Base-by-base conservation (phyloP, 768 basidiomycete species). In the Phaffia tasmanica region DNA sequence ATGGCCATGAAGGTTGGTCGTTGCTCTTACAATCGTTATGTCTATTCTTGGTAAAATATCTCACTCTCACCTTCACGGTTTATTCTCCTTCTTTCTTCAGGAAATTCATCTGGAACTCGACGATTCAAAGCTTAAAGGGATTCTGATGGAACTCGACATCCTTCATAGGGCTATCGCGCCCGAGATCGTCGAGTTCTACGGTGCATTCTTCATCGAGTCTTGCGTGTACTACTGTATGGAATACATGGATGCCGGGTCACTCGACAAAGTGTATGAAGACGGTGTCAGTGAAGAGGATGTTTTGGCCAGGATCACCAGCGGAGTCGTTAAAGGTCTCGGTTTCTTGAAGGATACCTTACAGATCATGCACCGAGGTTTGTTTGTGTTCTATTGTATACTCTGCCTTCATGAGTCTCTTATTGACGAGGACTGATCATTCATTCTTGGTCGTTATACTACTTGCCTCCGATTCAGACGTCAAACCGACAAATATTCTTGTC, bases 171-270 rank as follows among this genome's bases (percentile, higher is more conserved):
- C 93, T 3, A 82, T 86, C 54, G 85, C 87, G 11, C 88, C 87
- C 2, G 85, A 89, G 73, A 98, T 98, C 71, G 89, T 99, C 73
- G 95, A 98, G 69, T 99, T 99, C 72, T 98, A 94, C 75, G 95
- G 95, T 54, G 95, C 95, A 4, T 99, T 99, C 80, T 97, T 95
- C 77, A 92, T 95, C 77, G 95, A 99, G 75, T 89, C 89, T n/a
- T 99, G 94, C 76, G 95, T 99, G 27, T 97, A 99, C 78, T 97
- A 95, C 76, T 98, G 93, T 78, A 98, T 98, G 93, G 95, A 99
- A 80, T 89, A 86, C 78, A 99, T 99, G 95, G 94, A 99, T 75
- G 93, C 92, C 15, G 92, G 93, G n/a, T 88, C 86, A 50, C 81
- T 99, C 57, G 95, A 97, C 75, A 88, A 86, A 70, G 81, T 98